Evolutionary conservation across 2,329 filamentous ascomycete species (phyloP).

Genomic region (Diplodia corticola): DNA sequence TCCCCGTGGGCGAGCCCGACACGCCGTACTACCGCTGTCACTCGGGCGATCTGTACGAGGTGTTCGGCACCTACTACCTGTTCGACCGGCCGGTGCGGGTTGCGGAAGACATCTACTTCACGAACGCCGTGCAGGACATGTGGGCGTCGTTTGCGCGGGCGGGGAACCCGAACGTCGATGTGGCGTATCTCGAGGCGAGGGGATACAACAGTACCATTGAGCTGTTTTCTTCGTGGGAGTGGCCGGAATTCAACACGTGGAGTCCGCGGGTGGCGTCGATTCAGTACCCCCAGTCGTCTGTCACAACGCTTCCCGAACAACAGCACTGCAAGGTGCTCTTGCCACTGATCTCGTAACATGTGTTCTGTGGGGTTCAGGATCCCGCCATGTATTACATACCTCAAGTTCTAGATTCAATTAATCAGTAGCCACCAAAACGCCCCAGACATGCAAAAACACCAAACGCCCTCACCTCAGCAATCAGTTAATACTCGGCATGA

Average conservation of each 20-base stretch:
- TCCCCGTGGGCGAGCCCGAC: not conserved
- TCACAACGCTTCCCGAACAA: not conserved
- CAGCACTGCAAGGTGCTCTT: conserved; percentile 27
- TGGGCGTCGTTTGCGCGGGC: conserved; percentile 6
- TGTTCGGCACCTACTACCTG: not conserved
- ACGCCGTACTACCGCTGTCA: conserved; percentile 14
- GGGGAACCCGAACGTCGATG: not conserved
- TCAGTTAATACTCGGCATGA: not conserved
- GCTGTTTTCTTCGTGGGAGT: not conserved
- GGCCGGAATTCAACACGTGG: not conserved
- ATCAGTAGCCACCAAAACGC: no score
- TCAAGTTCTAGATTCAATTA: no score
- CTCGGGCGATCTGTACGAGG: not conserved
- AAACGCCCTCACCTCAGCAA: no score
- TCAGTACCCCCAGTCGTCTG: not conserved
- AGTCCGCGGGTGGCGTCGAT: not conserved
- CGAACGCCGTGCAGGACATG: conserved; percentile 4
- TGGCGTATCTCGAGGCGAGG: not conserved
- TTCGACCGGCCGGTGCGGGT: conserved; percentile 1
- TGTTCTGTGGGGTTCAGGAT: no score
- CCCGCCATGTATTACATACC: no score
- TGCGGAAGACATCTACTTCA: not conserved
- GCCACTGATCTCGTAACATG: conserved; percentile 28
- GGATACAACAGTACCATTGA: not conserved
- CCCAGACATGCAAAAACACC: no score